These are phyloP conservation scores for Wickerhamomyces chambardii DNA, from an alignment of 805 yeast species.

Conservation along the genomic window DNA sequence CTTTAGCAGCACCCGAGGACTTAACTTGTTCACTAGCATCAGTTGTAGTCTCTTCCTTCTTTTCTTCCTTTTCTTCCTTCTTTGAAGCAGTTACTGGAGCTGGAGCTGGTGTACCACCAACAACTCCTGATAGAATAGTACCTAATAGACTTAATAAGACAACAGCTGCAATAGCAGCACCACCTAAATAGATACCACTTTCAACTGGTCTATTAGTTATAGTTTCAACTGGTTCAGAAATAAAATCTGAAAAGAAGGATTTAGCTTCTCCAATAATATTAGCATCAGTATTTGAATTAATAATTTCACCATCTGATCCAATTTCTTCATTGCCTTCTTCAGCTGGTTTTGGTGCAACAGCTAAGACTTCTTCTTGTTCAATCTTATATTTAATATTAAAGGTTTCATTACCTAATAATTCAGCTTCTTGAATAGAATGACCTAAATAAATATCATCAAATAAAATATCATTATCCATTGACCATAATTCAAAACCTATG, in stretches of 20 bases:
- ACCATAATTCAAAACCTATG: conserved; percentile 85
- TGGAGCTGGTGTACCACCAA: conserved; percentile 13
- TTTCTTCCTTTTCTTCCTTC: background rate
- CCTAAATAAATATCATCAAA: conserved; percentile 85
- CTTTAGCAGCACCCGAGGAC: conserved; percentile 7
- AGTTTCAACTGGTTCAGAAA: conserved; percentile 34
- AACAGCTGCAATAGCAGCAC: conserved; percentile 30
- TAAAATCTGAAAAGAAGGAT: conserved; percentile 28
- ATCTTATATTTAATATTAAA: conserved; percentile 44
- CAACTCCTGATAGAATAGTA: conserved; percentile 13
- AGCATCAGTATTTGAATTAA: conserved; percentile 11
- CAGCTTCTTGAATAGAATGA: conserved; percentile 79
- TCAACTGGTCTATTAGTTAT: conserved; percentile 38
- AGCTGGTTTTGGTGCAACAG: conserved; percentile 29
- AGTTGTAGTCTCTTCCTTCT: background rate
- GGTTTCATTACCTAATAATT: conserved; percentile 70
- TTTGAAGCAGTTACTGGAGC: conserved; percentile 6
- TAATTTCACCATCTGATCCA: conserved; percentile 7
- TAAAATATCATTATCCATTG: conserved; percentile 65
- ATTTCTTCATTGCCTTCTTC: conserved; percentile 4
- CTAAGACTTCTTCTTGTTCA: conserved; percentile 36
- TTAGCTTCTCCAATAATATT: conserved; percentile 18
- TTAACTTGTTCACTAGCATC: conserved; percentile 6
- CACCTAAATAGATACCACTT: conserved; percentile 36
- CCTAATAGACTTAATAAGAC: conserved; percentile 34